Base-by-base conservation (phyloP, 768 basidiomycete genomes). In the Psilocybe sp. region DNA sequence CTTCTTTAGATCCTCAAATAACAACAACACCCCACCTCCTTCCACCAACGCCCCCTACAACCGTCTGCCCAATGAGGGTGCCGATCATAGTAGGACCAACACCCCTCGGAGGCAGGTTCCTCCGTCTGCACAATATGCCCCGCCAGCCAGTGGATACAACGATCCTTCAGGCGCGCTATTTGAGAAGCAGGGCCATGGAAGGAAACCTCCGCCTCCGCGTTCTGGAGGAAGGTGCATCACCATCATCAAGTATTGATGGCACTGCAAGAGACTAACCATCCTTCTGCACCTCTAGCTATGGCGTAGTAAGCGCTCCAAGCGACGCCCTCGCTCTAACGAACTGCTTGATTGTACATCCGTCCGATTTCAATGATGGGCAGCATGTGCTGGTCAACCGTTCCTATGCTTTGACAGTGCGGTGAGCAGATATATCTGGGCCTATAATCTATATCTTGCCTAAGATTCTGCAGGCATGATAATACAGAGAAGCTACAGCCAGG, bases 381-480 rank as follows among this genome's bases (percentile, higher is more conserved):
- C 92, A 92, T 65, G 86, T 92, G 36, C 67, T 87, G 13, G 72
- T 95, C 20, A 92, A 94, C 57, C 77, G 81, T 40, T 60, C 70
- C 43, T 95, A 77, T 60, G 77, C 89, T 18, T 59, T 90, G 46
- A 95, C 92, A 9, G 81, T 82, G 44, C 79, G 78, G 94, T 93
- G 81, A 55, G 41, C 14, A 14, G 18, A 34, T 18, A 46, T 40
- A 20, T 18, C 14, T 18, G 14, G n/a, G 33, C 16, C 20, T 11
- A 31, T 13, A 45, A 43, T 33, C 18, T 40, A 32, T 15, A 47
- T 40, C 23, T 32, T 39, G 31, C 34, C 42, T 13, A 46, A n/a
- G 32, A 12, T 40, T 10, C 15, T 13, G n/a, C 44, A 95, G 92
- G 40, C 85, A 91, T 55, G 92, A 95, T 58, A 82, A 85, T 52